phyloP scores from a whole-genome alignment of 805 yeast genomes.

The Candida golubevii region DNA sequence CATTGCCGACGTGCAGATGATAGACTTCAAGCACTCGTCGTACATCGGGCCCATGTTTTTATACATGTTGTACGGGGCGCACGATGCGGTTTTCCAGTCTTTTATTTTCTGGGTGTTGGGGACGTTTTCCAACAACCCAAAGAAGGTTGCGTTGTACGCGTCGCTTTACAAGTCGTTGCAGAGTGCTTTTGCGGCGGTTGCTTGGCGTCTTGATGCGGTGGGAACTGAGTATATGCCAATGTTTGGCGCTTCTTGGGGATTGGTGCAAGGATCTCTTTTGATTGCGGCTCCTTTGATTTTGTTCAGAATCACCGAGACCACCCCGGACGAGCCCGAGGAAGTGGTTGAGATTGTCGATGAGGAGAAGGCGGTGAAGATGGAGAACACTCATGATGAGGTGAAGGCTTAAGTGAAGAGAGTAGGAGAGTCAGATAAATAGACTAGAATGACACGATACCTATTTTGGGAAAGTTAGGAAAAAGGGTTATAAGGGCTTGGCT shows the following conservation, averaged over 20 bases:
- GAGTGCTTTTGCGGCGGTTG: constrained; percentile 59
- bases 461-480: neutral
- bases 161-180: constrained; percentile 63
- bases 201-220: constrained; percentile 53
- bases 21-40: constrained; percentile 44
- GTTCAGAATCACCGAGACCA: constrained; percentile 41
- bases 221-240: constrained; percentile 33
- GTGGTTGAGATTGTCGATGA: constrained; percentile 20
- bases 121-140: constrained; percentile 52
- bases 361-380: constrained; percentile 5
- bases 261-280: constrained; percentile 44
- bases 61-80: constrained; percentile 58
- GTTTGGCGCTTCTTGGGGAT: constrained; percentile 51
- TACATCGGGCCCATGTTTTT: constrained; percentile 60
- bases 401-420: neutral
- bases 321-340: constrained; percentile 33
- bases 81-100: constrained; percentile 58
- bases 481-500: too few relatives aligned
- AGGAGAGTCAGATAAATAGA: neutral
- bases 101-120: constrained; percentile 58
- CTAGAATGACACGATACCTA: too few relatives aligned
- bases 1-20: constrained; percentile 22
- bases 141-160: constrained; percentile 52
- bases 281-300: constrained; percentile 46
- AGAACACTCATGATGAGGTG: neutral